Percentiles rank a stretch among this genome's conserved stretches.
Evolutionary conservation across 1,284 basidiomycete species (phyloP).

Genomic region (Meira nashicola): DNA sequence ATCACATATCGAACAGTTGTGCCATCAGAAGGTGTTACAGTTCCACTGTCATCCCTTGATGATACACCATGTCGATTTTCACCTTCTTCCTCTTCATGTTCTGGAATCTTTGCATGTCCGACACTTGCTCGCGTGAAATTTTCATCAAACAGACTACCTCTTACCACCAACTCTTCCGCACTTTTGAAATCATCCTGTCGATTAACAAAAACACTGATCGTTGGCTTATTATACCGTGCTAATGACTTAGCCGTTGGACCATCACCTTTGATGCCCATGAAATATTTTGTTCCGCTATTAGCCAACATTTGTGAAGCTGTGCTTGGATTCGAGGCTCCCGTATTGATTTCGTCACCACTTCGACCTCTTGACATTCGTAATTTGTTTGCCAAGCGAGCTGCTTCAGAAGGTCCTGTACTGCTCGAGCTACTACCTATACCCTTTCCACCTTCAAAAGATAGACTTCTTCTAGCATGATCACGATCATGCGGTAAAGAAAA

Average conservation of each 20-base stretch:
- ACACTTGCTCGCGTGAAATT: constrained; percentile 21
- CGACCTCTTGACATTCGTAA: constrained; percentile 34
- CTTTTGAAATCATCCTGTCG: constrained; percentile 16
- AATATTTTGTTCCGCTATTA: constrained; percentile 3
- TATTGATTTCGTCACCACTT: constrained; percentile 25
- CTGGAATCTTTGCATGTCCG: constrained; percentile 18
- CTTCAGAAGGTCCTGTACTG: constrained; percentile 38
- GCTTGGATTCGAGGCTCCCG: neutral
- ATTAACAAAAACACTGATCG: constrained; percentile 39
- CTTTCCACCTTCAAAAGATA: neutral
- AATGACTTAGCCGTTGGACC: neutral
- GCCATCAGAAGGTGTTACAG: neutral
- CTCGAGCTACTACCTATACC: constrained; percentile 15
- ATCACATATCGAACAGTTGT: constrained; percentile 39
- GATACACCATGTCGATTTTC: constrained; percentile 1
- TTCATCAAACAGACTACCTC: constrained; percentile 29
- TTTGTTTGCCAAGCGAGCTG: constrained; percentile 40
- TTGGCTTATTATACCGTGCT: constrained; percentile 35
- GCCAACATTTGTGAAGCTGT: constrained; percentile 2
- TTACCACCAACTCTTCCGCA: constrained; percentile 24
- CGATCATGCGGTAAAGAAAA: neutral
- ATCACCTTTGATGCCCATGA: constrained; percentile 1
- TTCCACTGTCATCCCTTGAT: neutral
- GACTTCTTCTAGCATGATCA: neutral
- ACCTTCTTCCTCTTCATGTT: constrained; percentile 10